Evolutionary conservation across 495 filamentous ascomycete species (phyloP).

Genomic region (Penicillium daleae): DNA sequence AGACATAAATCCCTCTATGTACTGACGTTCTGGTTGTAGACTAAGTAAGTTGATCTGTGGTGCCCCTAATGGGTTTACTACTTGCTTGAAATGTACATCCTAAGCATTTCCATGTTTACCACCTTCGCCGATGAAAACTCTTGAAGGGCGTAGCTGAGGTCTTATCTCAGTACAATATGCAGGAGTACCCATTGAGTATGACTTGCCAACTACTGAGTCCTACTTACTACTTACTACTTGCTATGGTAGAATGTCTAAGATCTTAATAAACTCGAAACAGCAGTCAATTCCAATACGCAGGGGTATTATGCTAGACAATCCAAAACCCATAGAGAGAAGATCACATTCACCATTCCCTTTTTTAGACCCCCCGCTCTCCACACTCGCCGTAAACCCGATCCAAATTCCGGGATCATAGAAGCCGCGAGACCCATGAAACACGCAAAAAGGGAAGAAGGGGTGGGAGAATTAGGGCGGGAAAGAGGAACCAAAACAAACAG

Average conservation of each 20-base stretch:
- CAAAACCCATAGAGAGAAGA: slow-evolving; percentile 4
- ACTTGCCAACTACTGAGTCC: not conserved
- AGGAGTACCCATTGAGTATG: not conserved
- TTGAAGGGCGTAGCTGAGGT: not conserved
- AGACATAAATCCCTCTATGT: not conserved
- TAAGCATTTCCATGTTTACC: not conserved
- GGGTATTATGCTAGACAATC: slow-evolving; percentile 27
- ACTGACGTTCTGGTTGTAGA: not conserved
- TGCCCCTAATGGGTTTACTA: not conserved
- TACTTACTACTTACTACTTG: not conserved
- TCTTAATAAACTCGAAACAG: slow-evolving; percentile 17
- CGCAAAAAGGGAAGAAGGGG: slow-evolving; percentile 1
- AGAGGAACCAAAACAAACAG: slow-evolving; percentile 15
- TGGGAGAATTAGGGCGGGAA: slow-evolving; percentile 8
- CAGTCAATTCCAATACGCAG: slow-evolving; percentile 13
- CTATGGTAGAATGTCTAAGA: not conserved
- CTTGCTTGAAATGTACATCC: not conserved
- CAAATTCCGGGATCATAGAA: not conserved
- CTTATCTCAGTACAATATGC: not conserved
- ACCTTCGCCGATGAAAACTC: not conserved
- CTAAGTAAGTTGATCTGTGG: not conserved
- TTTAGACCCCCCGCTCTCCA: slow-evolving; percentile 3
- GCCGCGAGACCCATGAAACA: slow-evolving; percentile 9
- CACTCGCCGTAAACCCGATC: slow-evolving; percentile 12
- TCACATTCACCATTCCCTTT: slow-evolving; percentile 3